These are phyloP conservation scores for Beauveria bassiana DNA, from an alignment of 2,329 filamentous ascomycete species.

Conservation along the genomic window DNA sequence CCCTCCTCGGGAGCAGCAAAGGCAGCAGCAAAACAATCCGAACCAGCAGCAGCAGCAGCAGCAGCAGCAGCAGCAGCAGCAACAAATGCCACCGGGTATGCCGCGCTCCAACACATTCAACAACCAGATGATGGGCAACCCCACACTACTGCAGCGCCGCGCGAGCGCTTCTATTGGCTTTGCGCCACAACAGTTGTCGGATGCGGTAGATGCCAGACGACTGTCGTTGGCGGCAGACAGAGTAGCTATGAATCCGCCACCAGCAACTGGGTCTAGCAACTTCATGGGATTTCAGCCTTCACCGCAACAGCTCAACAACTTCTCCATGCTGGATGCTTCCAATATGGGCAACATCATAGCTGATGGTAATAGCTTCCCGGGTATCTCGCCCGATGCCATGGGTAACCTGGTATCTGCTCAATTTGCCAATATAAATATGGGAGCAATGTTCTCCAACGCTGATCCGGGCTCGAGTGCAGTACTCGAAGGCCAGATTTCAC, in stretches of 20 bases:
- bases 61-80: neutral
- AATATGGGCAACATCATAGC: conserved; percentile 5
- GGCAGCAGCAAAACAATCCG: neutral
- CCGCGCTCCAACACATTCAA: neutral
- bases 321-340: conserved; percentile 3
- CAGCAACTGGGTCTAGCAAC: neutral
- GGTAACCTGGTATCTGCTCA: conserved; percentile 6
- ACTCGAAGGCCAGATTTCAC: neutral
- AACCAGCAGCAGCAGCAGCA: conserved; percentile 1
- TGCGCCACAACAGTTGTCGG: neutral
- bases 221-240: conserved; percentile 3
- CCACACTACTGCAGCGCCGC: conserved; percentile 1
- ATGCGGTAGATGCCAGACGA: neutral
- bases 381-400: conserved; percentile 7
- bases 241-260: neutral
- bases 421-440: conserved; percentile 9
- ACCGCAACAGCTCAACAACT: neutral
- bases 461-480: neutral
- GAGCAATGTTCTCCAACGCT: conserved; percentile 1
- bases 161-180: conserved; percentile 5
- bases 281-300: conserved; percentile 8
- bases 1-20: conserved; percentile 7
- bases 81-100: neutral
- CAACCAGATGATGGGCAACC: conserved; percentile 4
- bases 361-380: neutral